These are phyloP conservation scores for Fusarium verticillioides DNA, from an alignment of 2,329 filamentous ascomycete genomes.

Conservation along the genomic window DNA sequence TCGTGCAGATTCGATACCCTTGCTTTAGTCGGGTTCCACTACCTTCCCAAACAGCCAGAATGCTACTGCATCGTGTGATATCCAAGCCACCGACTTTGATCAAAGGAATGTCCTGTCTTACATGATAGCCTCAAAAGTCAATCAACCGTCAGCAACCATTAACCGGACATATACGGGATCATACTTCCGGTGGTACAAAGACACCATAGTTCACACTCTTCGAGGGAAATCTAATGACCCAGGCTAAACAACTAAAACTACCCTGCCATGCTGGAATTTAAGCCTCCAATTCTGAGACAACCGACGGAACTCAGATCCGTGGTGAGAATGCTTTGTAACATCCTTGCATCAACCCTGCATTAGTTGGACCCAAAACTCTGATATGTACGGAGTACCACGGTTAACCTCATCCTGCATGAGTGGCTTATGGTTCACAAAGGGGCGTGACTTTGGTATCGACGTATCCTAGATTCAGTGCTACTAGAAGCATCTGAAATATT, in stretches of 20 bases:
- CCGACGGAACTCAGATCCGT: not conserved
- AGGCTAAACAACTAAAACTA: not conserved
- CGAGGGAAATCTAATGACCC: not conserved
- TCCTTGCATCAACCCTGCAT: conserved; percentile 34
- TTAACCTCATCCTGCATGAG: not conserved
- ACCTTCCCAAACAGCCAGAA: not conserved
- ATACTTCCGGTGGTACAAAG: not conserved
- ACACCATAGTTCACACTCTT: not conserved
- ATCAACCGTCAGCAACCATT: not conserved
- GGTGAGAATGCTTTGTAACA: conserved; percentile 24
- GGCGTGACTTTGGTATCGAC: not conserved
- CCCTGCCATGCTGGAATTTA: conserved; percentile 22
- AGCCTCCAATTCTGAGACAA: conserved; percentile 20
- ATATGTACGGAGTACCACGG: not conserved
- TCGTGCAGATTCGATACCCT: conserved; percentile 8
- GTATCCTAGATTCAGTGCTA: conserved; percentile 18
- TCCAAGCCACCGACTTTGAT: conserved; percentile 16
- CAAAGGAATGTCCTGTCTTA: conserved; percentile 36
- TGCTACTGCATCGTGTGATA: not conserved
- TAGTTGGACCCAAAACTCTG: not conserved
- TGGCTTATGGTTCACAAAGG: conserved; percentile 11
- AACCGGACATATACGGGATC: not conserved
- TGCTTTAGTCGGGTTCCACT: not conserved
- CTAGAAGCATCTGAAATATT: conserved; percentile 14
- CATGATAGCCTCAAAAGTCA: conserved; percentile 19